Percentiles rank a stretch among this genome's conserved stretches.
Evolutionary conservation across 805 yeast genomes (phyloP).

Genomic region (Ascoidea tarda): DNA sequence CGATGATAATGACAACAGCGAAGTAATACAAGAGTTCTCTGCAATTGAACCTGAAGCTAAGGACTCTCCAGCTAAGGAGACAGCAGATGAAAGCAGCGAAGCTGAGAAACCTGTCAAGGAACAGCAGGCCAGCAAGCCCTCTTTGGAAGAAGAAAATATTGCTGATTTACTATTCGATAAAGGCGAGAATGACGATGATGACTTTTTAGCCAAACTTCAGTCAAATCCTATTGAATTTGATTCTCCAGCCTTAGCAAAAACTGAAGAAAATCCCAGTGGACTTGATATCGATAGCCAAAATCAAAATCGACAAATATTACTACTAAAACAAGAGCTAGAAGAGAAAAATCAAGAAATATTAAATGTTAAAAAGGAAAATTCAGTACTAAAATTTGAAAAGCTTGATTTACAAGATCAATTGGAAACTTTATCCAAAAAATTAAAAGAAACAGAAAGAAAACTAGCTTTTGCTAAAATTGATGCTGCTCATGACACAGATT

Average conservation of each 20-base stretch:
- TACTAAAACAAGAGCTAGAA: slow-evolving; percentile 18
- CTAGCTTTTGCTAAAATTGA: slow-evolving; percentile 14
- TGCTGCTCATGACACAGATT: slow-evolving; percentile 11
- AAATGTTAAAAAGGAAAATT: slow-evolving; percentile 19
- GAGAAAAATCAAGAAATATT: slow-evolving; percentile 25
- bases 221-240: slow-evolving; percentile 4
- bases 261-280: slow-evolving; percentile 13
- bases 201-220: slow-evolving; percentile 9
- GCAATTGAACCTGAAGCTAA: too few species aligned
- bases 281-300: slow-evolving; percentile 11
- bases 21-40: slow-evolving; percentile 4
- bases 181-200: slow-evolving; percentile 10
- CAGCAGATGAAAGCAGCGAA: slow-evolving; percentile 1
- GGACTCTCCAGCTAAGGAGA: background rate
- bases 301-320: slow-evolving; percentile 15
- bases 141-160: slow-evolving; percentile 2
- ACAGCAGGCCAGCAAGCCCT: background rate
- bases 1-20: too few species aligned
- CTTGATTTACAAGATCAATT: slow-evolving; percentile 22
- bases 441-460: slow-evolving; percentile 15
- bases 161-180: background rate
- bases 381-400: slow-evolving; percentile 19
- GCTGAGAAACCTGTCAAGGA: slow-evolving; percentile 1
- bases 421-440: slow-evolving; percentile 16
- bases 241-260: slow-evolving; percentile 10